Conservation (phyloP, 1,284 basidiomycete genomes). For the Melampsora larici-populina region DNA sequence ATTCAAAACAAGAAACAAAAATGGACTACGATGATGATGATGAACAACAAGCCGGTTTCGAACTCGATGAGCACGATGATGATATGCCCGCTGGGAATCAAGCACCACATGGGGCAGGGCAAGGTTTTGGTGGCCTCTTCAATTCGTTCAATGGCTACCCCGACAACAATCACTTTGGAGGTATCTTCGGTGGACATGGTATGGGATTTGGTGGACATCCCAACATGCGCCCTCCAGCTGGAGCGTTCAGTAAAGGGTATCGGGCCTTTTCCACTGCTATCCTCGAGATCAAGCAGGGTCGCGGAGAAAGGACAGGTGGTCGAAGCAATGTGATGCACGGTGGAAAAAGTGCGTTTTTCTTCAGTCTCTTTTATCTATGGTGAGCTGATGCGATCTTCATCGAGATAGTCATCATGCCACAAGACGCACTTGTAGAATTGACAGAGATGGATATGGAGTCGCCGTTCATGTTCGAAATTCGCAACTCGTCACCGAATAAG, state of each 20-base stretch:
- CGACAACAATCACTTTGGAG: conserved; percentile 17
- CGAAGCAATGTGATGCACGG: conserved; percentile 84
- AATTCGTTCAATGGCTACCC: conserved; percentile 22
- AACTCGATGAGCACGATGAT: conserved; percentile 13
- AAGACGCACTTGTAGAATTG: conserved; percentile 47
- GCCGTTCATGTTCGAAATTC: conserved; percentile 94
- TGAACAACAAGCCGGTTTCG: conserved; percentile 14
- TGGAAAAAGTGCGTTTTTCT: conserved; percentile 72
- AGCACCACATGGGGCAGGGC: neutral
- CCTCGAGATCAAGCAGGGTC: conserved; percentile 50
- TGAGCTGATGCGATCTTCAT: conserved; percentile 10
- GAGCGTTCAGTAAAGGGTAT: conserved; percentile 73
- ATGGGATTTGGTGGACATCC: conserved; percentile 45
- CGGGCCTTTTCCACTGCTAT: conserved; percentile 57
- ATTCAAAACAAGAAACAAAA: neutral
- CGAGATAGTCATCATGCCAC: conserved; percentile 14
- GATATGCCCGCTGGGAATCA: neutral
- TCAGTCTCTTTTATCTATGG: conserved; percentile 3
- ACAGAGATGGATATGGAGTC: conserved; percentile 81
- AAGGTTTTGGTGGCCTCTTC: conserved; percentile 25
- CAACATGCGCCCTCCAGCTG: conserved; percentile 58
- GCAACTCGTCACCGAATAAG: conserved; percentile 72
- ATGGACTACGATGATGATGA: conserved; percentile 40
- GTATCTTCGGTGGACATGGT: conserved; percentile 20
- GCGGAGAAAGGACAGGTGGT: conserved; percentile 75